Evolutionary conservation across 2,329 filamentous ascomycete genomes (phyloP).

Genomic region (Capronia coronata): DNA sequence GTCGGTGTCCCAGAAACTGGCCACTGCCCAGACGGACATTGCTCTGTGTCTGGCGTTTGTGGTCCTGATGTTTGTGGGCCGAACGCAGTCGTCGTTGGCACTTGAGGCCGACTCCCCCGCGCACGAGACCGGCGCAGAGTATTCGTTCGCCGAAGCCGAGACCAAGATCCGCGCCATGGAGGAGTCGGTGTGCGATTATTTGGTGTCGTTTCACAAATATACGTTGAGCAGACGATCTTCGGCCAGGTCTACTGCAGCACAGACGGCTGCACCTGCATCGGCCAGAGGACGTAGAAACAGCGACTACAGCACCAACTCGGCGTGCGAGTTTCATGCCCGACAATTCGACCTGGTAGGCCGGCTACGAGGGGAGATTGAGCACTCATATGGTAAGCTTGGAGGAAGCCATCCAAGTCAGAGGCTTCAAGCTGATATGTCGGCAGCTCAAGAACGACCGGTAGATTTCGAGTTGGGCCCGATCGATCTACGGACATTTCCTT

Average conservation of each 20-base stretch:
- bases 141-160: slow-evolving; percentile 4
- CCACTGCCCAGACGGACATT: slow-evolving; percentile 13
- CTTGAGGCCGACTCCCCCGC: slow-evolving; percentile 7
- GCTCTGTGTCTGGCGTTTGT: slow-evolving; percentile 20
- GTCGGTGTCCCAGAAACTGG: slow-evolving; percentile 11
- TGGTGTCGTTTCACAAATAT: slow-evolving; percentile 23
- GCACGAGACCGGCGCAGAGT: slow-evolving; percentile 3
- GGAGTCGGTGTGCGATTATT: slow-evolving; percentile 14
- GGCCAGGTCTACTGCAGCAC: background rate
- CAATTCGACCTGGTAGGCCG: slow-evolving; percentile 12
- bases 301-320: slow-evolving; percentile 4
- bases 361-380: slow-evolving; percentile 5
- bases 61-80: slow-evolving; percentile 20
- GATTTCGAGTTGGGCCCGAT: background rate
- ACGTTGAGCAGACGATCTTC: slow-evolving; percentile 15
- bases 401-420: background rate
- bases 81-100: slow-evolving; percentile 12
- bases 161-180: slow-evolving; percentile 21
- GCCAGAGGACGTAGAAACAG: background rate
- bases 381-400: slow-evolving; percentile 17
- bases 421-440: background rate
- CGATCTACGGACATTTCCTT: background rate
- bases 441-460: slow-evolving; percentile 1
- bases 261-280: background rate
- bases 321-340: slow-evolving; percentile 12